Base-by-base conservation (phyloP, 345 rosid species). In the Eucalyptus dawsonii region DNA sequence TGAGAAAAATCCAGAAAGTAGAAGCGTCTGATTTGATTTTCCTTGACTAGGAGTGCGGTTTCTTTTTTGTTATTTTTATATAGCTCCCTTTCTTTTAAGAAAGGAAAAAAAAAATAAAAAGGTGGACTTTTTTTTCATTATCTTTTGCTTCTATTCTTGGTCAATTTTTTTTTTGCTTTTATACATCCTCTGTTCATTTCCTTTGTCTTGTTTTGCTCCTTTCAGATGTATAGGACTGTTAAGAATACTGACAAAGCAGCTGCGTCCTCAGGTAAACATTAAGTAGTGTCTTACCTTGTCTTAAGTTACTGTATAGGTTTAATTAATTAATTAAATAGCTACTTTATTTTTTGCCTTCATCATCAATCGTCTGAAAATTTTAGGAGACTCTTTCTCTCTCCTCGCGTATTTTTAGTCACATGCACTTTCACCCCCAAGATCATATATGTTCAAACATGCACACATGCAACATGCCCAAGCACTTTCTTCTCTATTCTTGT, bases 171-270 rank as follows among this genome's bases (percentile, higher is more conserved):
- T 31, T 47, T 69, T 27, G 34, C 45, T 31, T 80, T 4, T 60
- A 60, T 50, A 40, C 65, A 62, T 25, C 21, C 50, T 54, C 42
- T 42, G 58, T 87, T 91, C 29, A 56, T 91, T 88, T 86, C 34
- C 42, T 89, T 90, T 90, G 90, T 86, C 88, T 47, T 44, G 81
- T 89, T 89, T 90, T 86, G 89, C 62, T 50, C 87, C 53, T 88
- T 54, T 88, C 94, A 94, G 96, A 94, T 94, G 96, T 94, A 92
- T 87, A 92, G 96, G 92, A 94, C 96, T 89, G 93, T 94, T 56
- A 94, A 93, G 93, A 91, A 92, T 92, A 93, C 95, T 88, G 94
- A 93, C 92, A 94, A 91, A 85, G 91, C 93, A 92, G 91, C 93
- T 86, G 91, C 93, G 80, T 92, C 93, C 85, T 90, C 95, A 86